A percentile compares a stretch with the other conserved stretches of the same genome.
Conservation (phyloP, 768 basidiomycete genomes). For the Suillus plorans region DNA sequence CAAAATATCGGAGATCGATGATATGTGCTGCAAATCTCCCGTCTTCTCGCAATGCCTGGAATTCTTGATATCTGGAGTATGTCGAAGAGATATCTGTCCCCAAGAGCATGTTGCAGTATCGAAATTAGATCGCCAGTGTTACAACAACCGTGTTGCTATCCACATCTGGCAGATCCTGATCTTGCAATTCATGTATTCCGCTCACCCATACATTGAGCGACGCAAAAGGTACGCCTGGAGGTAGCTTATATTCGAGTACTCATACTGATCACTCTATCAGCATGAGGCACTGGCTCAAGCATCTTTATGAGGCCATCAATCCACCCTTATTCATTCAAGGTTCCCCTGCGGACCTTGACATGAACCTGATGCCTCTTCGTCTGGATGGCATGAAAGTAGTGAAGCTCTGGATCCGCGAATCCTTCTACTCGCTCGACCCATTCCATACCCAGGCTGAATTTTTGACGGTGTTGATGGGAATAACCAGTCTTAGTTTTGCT, state of each 20-base stretch:
- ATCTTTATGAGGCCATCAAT: slow-evolving; percentile 48
- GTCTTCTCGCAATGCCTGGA: slow-evolving; percentile 42
- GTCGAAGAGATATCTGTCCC: slow-evolving; percentile 34
- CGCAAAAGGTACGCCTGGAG: slow-evolving; percentile 7
- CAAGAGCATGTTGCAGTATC: slow-evolving; percentile 34
- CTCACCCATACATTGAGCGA: slow-evolving; percentile 3
- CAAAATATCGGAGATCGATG: slow-evolving; percentile 33
- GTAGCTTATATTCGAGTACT: not conserved
- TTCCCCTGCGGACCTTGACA: slow-evolving; percentile 35
- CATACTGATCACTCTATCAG: not conserved
- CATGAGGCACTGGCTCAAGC: slow-evolving; percentile 38
- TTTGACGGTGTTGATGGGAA: slow-evolving; percentile 40
- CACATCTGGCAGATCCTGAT: slow-evolving; percentile 53
- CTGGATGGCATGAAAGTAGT: slow-evolving; percentile 36
- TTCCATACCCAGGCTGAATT: slow-evolving; percentile 22
- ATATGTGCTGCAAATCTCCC: slow-evolving; percentile 25
- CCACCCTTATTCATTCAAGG: slow-evolving; percentile 51
- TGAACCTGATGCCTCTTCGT: slow-evolving; percentile 39
- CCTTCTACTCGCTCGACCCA: slow-evolving; percentile 34
- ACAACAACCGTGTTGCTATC: slow-evolving; percentile 41
- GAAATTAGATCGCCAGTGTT: slow-evolving; percentile 31
- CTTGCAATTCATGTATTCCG: slow-evolving; percentile 33
- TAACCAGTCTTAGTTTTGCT: slow-evolving; percentile 35
- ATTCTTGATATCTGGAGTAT: slow-evolving; percentile 31
- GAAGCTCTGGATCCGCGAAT: slow-evolving; percentile 45